A percentile compares a stretch with the other conserved stretches of the same genome.
Evolutionary conservation across 139 green algal species (phyloP).

Genomic region (Closterium sp.): DNA sequence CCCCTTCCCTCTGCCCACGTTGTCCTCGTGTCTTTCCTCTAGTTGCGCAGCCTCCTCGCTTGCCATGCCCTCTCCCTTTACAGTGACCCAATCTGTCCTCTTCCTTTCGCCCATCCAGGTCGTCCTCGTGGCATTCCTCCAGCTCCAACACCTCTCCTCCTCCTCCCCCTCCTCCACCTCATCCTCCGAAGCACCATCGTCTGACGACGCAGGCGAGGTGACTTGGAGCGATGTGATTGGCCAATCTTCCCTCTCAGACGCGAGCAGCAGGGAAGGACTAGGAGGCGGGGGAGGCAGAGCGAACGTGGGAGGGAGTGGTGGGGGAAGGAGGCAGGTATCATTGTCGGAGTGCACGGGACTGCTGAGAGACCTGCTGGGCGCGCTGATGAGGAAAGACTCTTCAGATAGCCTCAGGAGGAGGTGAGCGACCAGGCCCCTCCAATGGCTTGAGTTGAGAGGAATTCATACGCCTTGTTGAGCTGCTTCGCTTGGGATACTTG

Average conservation of each 20-base stretch:
- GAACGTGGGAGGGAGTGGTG: background rate
- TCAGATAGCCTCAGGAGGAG: background rate
- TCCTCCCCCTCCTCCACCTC: background rate
- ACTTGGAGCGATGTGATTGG: background rate
- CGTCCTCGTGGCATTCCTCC: background rate
- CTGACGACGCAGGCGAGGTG: background rate
- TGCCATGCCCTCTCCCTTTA: too few relatives aligned
- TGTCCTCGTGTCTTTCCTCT: background rate
- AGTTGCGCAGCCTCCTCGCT: too few relatives aligned
- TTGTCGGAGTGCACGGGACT: background rate
- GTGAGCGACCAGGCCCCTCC: too few relatives aligned
- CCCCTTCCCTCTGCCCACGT: background rate
- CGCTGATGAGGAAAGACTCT: background rate
- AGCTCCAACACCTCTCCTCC: background rate
- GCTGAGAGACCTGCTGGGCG: background rate
- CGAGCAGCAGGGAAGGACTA: background rate
- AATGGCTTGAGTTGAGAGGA: too few relatives aligned
- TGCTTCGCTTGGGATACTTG: too few relatives aligned
- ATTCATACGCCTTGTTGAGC: too few relatives aligned
- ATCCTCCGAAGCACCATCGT: background rate
- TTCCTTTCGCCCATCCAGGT: too few relatives aligned
- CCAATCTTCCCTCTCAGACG: background rate
- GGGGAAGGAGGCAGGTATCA: conserved; percentile 11
- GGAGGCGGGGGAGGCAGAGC: background rate
- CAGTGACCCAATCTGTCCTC: too few relatives aligned